A percentile compares a stretch with the other conserved stretches of the same genome.
phyloP scores from a whole-genome alignment of 306 rosid species.

The Adenanthera pavonina region DNA sequence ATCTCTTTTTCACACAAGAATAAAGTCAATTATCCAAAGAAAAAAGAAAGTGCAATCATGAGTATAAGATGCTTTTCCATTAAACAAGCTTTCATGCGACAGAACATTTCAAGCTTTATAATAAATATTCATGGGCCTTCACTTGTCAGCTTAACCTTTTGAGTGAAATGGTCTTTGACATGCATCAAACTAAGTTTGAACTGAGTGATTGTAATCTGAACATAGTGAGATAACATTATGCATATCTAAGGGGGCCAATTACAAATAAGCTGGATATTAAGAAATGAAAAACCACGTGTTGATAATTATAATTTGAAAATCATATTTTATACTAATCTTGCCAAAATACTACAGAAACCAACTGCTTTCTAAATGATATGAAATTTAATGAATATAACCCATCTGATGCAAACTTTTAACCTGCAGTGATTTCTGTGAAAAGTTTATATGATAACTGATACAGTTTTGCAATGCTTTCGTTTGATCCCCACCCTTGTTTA shows the following conservation, averaged over 20 bases:
- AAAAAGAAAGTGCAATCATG: neutral
- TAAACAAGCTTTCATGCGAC: neutral
- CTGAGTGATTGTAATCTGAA: neutral
- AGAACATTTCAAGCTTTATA: neutral
- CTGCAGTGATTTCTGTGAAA: neutral
- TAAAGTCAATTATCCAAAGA: neutral
- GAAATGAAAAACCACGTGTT: neutral
- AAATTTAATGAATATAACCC: neutral
- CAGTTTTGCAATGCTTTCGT: neutral
- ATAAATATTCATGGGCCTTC: neutral
- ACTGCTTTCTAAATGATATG: neutral
- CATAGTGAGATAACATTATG: neutral
- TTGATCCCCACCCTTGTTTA: neutral
- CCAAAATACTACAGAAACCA: neutral
- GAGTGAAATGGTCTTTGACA: neutral
- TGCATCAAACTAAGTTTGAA: neutral
- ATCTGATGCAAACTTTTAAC: neutral
- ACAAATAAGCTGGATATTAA: neutral
- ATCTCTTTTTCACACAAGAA: neutral
- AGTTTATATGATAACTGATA: neutral
- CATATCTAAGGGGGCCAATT: neutral
- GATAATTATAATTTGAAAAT: neutral
- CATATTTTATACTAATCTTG: neutral
- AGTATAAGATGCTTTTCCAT: neutral
- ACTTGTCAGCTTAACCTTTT: neutral